These are phyloP conservation scores for Flaveria brownii DNA, from an alignment of 129 eudicot genomes.

Conservation along the genomic window DNA sequence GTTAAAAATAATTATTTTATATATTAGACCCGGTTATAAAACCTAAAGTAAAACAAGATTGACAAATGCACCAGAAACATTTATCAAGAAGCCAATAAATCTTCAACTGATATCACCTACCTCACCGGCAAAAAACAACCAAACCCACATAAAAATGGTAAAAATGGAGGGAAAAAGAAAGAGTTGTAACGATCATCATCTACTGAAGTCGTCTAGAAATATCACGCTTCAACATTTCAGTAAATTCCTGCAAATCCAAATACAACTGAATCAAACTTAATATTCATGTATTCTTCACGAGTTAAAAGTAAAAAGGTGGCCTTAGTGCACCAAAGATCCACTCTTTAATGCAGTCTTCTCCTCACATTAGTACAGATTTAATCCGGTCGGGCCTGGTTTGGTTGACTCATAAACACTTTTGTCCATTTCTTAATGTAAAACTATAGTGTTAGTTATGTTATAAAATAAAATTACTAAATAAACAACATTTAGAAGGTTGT, in stretches of 20 bases:
- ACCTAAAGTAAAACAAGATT: neutral
- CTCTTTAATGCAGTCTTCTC: neutral
- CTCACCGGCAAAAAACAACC: neutral
- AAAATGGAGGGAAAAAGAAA: neutral
- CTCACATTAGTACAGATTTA: neutral
- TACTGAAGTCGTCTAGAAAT: constrained; percentile 46
- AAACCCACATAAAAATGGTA: neutral
- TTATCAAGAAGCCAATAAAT: constrained; percentile 11
- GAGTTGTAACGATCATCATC: constrained; percentile 23
- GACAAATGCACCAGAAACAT: neutral
- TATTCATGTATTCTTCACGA: neutral
- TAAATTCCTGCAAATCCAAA: constrained; percentile 54
- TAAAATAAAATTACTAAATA: neutral
- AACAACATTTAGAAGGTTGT: neutral
- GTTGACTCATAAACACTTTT: neutral
- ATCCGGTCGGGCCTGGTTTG: neutral
- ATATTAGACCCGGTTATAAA: neutral
- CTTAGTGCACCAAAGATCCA: neutral
- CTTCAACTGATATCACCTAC: neutral
- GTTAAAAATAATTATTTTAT: too few relatives aligned
- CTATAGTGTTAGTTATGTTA: neutral
- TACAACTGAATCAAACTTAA: neutral
- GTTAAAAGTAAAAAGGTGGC: neutral
- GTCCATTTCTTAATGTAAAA: neutral
- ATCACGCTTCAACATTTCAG: constrained; percentile 60